A percentile compares a stretch with the other conserved stretches of the same genome.
phyloP scores from a whole-genome alignment of 2,329 filamentous ascomycete species.

The Drechslerella dactyloides region DNA sequence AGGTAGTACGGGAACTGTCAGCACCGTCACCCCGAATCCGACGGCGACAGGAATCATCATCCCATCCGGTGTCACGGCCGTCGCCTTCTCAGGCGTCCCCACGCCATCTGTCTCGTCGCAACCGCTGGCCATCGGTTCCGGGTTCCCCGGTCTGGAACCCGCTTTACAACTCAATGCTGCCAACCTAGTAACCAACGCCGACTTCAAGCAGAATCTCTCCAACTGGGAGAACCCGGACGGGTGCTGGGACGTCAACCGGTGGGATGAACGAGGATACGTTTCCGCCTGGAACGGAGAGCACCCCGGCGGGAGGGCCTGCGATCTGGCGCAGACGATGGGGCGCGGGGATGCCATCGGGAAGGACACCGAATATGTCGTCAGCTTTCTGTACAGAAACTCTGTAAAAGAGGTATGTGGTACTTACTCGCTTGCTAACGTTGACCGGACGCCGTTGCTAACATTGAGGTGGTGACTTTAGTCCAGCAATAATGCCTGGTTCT shows the following conservation, averaged over 20 bases:
- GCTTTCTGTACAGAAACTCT: constrained; percentile 42
- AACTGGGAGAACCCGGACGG: constrained; percentile 22
- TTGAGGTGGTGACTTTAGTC: not conserved
- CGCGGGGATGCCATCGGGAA: constrained; percentile 10
- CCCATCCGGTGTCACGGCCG: constrained; percentile 31
- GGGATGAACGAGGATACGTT: constrained; percentile 38
- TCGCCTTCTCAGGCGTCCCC: constrained; percentile 31
- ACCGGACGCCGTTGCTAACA: not conserved
- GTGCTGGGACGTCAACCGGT: constrained; percentile 35
- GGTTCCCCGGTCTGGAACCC: constrained; percentile 30
- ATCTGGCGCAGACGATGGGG: constrained; percentile 30
- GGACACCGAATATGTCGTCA: constrained; percentile 40
- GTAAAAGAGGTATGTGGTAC: constrained; percentile 3
- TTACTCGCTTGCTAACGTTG: not conserved
- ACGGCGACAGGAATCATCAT: constrained; percentile 26
- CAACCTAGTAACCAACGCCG: constrained; percentile 30
- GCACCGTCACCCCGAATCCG: constrained; percentile 15
- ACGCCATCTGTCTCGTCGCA: constrained; percentile 13
- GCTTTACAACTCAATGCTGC: constrained; percentile 16
- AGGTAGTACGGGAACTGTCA: not conserved
- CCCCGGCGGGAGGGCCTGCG: constrained; percentile 8
- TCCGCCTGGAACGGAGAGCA: constrained; percentile 33
- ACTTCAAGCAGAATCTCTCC: constrained; percentile 37
- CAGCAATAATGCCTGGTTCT: constrained; percentile 26
- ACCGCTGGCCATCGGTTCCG: constrained; percentile 9